Evolutionary conservation across 345 rosid species (phyloP).

Genomic region (Moringa oleifera): DNA sequence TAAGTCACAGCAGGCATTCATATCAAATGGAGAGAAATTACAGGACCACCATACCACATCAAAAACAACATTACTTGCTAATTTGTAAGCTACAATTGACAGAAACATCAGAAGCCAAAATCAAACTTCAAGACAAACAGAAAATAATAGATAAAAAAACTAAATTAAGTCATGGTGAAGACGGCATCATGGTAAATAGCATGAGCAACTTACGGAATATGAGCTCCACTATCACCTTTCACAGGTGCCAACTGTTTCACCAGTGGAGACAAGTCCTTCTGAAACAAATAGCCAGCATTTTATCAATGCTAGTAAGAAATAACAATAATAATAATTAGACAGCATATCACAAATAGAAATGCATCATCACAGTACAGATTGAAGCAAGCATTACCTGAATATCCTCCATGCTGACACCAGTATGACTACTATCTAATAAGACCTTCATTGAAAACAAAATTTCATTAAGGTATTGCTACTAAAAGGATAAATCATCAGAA

Average conservation of each 20-base stretch:
- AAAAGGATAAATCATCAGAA: conserved; percentile 3
- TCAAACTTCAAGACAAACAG: not conserved
- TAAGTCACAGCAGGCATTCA: not conserved
- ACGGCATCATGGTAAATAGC: not conserved
- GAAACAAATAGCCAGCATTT: conserved; percentile 12
- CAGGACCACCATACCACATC: not conserved
- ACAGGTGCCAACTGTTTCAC: conserved; percentile 75
- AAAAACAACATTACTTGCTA: not conserved
- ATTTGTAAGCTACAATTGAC: not conserved
- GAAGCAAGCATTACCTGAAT: conserved; percentile 48
- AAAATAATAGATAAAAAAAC: no score
- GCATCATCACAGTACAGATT: conserved; percentile 1
- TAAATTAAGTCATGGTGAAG: not conserved
- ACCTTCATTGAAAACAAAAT: conserved; percentile 44
- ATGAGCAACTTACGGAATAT: conserved; percentile 66
- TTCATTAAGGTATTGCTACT: conserved; percentile 14
- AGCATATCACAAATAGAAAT: conserved; percentile 14
- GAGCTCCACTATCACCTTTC: conserved; percentile 42
- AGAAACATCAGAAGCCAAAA: not conserved
- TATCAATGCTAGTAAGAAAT: conserved; percentile 1
- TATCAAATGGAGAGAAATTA: not conserved
- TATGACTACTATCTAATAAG: conserved; percentile 54
- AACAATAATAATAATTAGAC: conserved; percentile 1
- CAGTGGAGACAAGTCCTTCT: conserved; percentile 84
- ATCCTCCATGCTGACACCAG: conserved; percentile 59